A percentile compares a stretch with the other conserved stretches of the same genome.
Evolutionary conservation across 2,329 filamentous ascomycete genomes (phyloP).

Genomic region (Fusarium pilosicola): DNA sequence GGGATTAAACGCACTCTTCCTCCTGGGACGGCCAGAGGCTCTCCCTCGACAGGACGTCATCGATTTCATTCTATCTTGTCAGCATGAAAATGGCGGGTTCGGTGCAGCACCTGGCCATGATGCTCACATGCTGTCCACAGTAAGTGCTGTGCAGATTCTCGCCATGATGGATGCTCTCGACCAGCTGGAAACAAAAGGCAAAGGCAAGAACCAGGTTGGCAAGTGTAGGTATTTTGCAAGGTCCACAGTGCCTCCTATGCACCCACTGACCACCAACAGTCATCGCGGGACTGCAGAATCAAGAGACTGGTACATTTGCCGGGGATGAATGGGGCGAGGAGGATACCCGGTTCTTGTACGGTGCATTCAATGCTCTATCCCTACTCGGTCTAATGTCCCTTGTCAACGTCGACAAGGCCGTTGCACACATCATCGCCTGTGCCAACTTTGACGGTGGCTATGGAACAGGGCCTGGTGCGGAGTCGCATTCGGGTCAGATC

Average conservation of each 20-base stretch:
- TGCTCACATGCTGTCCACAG: slow-evolving; percentile 94
- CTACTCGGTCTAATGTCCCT: slow-evolving; percentile 78
- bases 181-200: slow-evolving; percentile 77
- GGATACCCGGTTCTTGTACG: slow-evolving; percentile 94
- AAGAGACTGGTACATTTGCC: slow-evolving; percentile 83
- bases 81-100: slow-evolving; percentile 89
- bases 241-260: slow-evolving; percentile 13
- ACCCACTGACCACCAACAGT: slow-evolving; percentile 57
- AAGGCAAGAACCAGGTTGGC: slow-evolving; percentile 74
- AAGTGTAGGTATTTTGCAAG: slow-evolving; percentile 70
- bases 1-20: slow-evolving; percentile 88
- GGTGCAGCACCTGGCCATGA: slow-evolving; percentile 95
- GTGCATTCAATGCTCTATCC: slow-evolving; percentile 88
- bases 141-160: slow-evolving; percentile 93
- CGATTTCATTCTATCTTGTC: slow-evolving; percentile 94
- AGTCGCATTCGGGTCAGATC: slow-evolving; percentile 95
- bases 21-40: slow-evolving; percentile 82
- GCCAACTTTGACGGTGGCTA: slow-evolving; percentile 96
- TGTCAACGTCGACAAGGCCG: slow-evolving; percentile 82
- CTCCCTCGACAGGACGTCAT: slow-evolving; percentile 84
- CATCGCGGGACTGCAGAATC: slow-evolving; percentile 84
- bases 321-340: slow-evolving; percentile 97
- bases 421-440: slow-evolving; percentile 81
- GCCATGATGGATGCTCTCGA: slow-evolving; percentile 86
- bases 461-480: slow-evolving; percentile 86